Evolutionary conservation across 176 grass and related monocot genomes (phyloP).

Genomic region (Juncus effusus): DNA sequence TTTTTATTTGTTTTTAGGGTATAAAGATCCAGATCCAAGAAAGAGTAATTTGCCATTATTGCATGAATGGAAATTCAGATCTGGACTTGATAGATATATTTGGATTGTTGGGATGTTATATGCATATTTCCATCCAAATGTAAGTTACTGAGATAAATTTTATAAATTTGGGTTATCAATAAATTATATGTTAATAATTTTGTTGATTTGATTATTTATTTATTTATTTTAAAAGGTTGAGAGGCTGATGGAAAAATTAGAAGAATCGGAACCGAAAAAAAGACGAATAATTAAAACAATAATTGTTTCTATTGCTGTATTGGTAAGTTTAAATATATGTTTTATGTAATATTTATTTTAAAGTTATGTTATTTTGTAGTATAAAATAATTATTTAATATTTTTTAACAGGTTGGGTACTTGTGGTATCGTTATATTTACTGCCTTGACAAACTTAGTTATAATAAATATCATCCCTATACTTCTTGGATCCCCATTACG

Average conservation of each 20-base stretch:
- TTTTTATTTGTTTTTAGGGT: slow-evolving; percentile 28
- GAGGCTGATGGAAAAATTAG: slow-evolving; percentile 37
- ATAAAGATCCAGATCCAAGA: slow-evolving; percentile 36
- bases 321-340: slow-evolving; percentile 32
- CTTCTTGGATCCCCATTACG: slow-evolving; percentile 51
- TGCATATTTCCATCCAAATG: slow-evolving; percentile 45
- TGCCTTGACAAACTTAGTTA: slow-evolving; percentile 40
- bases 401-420: slow-evolving; percentile 29
- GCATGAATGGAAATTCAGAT: slow-evolving; percentile 46
- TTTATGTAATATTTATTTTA: not conserved
- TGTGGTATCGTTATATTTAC: slow-evolving; percentile 43
- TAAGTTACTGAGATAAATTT: slow-evolving; percentile 20
- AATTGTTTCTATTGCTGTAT: slow-evolving; percentile 29
- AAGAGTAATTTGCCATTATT: slow-evolving; percentile 37
- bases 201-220: not conserved
- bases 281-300: slow-evolving; percentile 36
- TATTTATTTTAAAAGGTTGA: slow-evolving; percentile 30
- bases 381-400: slow-evolving; percentile 3
- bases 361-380: not conserved
- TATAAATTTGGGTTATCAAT: not conserved
- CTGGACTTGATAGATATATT: slow-evolving; percentile 46
- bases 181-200: not conserved
- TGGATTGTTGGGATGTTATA: slow-evolving; percentile 47
- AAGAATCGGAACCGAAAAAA: slow-evolving; percentile 37
- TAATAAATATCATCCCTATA: slow-evolving; percentile 47